A percentile compares a stretch with the other conserved stretches of the same genome.
Evolutionary conservation across 805 yeast species (phyloP).

Genomic region (Metschnikowia kofuensis): DNA sequence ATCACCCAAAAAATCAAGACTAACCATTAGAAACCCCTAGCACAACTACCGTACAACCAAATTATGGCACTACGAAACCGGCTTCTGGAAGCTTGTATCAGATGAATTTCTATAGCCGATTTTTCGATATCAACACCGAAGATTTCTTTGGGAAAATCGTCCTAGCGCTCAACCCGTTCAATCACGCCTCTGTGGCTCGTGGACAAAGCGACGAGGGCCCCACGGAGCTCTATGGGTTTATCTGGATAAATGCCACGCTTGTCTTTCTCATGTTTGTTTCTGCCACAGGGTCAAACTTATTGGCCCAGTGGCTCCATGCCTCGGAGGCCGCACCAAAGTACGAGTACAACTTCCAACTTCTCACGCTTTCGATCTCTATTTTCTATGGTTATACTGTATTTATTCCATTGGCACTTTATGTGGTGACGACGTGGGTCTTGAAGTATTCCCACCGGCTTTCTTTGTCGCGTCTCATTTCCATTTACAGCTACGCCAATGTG

Average conservation of each 20-base stretch:
- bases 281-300: conserved; percentile 62
- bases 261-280: conserved; percentile 73
- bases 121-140: conserved; percentile 64
- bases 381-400: conserved; percentile 74
- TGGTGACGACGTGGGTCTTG: conserved; percentile 49
- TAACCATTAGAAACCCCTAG: conserved; percentile 6
- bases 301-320: conserved; percentile 54
- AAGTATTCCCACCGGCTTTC: conserved; percentile 50
- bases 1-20: not conserved
- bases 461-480: conserved; percentile 59
- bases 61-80: not conserved
- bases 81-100: conserved; percentile 37
- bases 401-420: conserved; percentile 57
- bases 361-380: conserved; percentile 65
- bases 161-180: conserved; percentile 56
- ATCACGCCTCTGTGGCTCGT: conserved; percentile 20
- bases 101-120: conserved; percentile 58
- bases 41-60: not conserved
- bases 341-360: conserved; percentile 55
- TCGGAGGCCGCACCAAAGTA: conserved; percentile 41
- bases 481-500: conserved; percentile 82
- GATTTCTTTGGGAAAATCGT: conserved; percentile 56
- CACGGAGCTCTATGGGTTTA: conserved; percentile 77
- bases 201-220: conserved; percentile 27
- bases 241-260: conserved; percentile 87